Evolutionary conservation across 2,329 filamentous ascomycete genomes (phyloP).

Genomic region (Calonectria hongkongensis): DNA sequence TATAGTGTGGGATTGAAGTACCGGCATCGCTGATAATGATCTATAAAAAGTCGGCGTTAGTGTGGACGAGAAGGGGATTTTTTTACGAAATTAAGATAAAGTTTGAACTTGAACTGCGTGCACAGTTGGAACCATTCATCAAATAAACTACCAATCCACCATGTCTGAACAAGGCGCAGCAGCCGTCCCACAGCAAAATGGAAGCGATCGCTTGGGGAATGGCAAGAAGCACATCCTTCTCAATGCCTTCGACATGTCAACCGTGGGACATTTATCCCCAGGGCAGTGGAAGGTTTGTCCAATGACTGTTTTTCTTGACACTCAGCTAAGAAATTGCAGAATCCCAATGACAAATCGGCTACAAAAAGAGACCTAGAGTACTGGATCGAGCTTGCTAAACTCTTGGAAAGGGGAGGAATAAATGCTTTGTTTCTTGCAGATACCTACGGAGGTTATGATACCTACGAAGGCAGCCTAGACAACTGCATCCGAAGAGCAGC

Average conservation of each 20-base stretch:
- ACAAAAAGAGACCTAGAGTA: slow-evolving; percentile 77
- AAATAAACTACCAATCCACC: neutral
- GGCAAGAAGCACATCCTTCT: slow-evolving; percentile 67
- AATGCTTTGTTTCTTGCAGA: slow-evolving; percentile 81
- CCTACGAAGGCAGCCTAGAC: slow-evolving; percentile 75
- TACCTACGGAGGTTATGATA: slow-evolving; percentile 79
- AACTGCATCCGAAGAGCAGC: slow-evolving; percentile 77
- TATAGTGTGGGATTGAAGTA: neutral
- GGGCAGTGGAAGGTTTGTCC: slow-evolving; percentile 78
- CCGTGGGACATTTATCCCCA: slow-evolving; percentile 77
- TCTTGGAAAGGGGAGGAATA: slow-evolving; percentile 77
- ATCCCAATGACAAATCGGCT: slow-evolving; percentile 76
- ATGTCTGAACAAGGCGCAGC: slow-evolving; percentile 23
- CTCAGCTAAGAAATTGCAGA: slow-evolving; percentile 60
- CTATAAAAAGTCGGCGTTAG: slow-evolving; percentile 2
- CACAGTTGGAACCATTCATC: neutral
- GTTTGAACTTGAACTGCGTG: neutral
- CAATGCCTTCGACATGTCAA: slow-evolving; percentile 81
- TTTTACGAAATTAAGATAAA: neutral
- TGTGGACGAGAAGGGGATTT: neutral
- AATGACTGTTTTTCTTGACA: neutral
- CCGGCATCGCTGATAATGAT: neutral
- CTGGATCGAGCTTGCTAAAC: slow-evolving; percentile 78
- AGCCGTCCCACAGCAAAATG: slow-evolving; percentile 1
- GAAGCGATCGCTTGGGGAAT: slow-evolving; percentile 27